Conservation (phyloP, 176 grass and related monocot genomes). For the Alloteropsis semialata region DNA sequence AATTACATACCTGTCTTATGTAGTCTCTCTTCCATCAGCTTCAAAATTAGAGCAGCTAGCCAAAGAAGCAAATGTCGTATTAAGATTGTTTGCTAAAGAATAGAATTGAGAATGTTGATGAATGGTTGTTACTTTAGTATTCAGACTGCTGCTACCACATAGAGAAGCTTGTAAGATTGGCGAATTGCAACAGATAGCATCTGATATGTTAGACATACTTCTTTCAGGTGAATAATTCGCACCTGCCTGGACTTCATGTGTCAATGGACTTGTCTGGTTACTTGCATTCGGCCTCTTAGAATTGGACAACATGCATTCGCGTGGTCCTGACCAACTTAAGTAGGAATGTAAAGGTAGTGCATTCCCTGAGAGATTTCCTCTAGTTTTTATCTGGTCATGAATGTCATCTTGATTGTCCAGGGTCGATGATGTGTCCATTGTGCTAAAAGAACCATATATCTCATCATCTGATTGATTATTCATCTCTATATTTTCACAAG, state of each 20-base stretch:
- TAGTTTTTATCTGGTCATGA: not conserved
- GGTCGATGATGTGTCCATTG: not conserved
- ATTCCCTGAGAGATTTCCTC: not conserved
- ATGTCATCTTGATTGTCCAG: not conserved
- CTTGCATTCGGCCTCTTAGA: not conserved
- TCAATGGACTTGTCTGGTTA: not conserved
- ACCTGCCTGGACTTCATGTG: not conserved
- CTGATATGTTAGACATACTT: not conserved
- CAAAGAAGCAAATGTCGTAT: not conserved
- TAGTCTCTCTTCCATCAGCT: not conserved
- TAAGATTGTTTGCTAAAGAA: slow-evolving; percentile 10
- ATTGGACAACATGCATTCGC: not conserved
- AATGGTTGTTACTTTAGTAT: not conserved
- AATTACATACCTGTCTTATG: slow-evolving; percentile 12
- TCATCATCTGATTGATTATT: slow-evolving; percentile 9
- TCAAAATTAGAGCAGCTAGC: not conserved
- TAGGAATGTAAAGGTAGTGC: not conserved
- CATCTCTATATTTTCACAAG: not conserved
- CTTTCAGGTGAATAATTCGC: slow-evolving; percentile 10
- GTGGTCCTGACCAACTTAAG: not conserved
- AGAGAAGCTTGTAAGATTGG: not conserved
- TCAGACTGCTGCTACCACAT: not conserved
- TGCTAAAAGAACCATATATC: not conserved
- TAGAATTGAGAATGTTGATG: not conserved
- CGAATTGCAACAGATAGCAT: slow-evolving; percentile 21